A percentile compares a stretch with the other conserved stretches of the same genome.
These are phyloP conservation scores for Gloeopeniophorella convolvens DNA, from an alignment of 768 basidiomycete species.

Conservation along the genomic window DNA sequence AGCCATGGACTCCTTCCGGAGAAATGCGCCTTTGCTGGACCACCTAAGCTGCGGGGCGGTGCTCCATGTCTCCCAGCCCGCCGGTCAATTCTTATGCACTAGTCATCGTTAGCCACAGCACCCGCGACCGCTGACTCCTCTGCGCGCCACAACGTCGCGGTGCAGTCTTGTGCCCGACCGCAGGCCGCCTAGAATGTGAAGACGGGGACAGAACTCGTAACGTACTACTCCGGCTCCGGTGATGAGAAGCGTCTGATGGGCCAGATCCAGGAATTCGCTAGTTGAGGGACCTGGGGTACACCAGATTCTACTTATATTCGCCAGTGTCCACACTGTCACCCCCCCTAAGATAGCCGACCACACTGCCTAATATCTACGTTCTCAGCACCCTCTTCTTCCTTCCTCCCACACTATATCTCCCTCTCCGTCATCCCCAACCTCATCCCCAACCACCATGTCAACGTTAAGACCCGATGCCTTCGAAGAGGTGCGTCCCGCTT, in stretches of 20 bases:
- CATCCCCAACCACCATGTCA: background rate
- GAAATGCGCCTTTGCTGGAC: too few species aligned
- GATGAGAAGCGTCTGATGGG: slow-evolving; percentile 17
- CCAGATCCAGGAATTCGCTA: slow-evolving; percentile 14
- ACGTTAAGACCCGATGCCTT: slow-evolving; percentile 17
- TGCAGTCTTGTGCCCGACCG: slow-evolving; percentile 4
- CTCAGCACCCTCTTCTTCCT: slow-evolving; percentile 6
- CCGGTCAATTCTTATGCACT: too few species aligned
- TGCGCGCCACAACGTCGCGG: too few species aligned
- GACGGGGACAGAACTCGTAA: slow-evolving; percentile 15
- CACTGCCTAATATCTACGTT: slow-evolving; percentile 2
- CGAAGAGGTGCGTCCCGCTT: slow-evolving; percentile 15
- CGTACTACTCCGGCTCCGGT: slow-evolving; percentile 14
- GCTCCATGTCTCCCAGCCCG: too few species aligned
- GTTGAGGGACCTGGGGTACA: slow-evolving; percentile 8
- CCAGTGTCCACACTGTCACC: slow-evolving; percentile 3
- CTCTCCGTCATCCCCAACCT: background rate
- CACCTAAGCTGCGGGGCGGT: too few species aligned
- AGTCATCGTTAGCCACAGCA: too few species aligned
- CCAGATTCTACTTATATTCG: slow-evolving; percentile 11
- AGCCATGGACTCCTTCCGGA: too few species aligned
- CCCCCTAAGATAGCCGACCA: slow-evolving; percentile 4
- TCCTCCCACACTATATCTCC: background rate
- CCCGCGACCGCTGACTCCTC: too few species aligned
- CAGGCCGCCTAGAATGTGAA: background rate